phyloP scores from a whole-genome alignment of 2,329 filamentous ascomycete species.

The Calonectria pseudoreteaudii region DNA sequence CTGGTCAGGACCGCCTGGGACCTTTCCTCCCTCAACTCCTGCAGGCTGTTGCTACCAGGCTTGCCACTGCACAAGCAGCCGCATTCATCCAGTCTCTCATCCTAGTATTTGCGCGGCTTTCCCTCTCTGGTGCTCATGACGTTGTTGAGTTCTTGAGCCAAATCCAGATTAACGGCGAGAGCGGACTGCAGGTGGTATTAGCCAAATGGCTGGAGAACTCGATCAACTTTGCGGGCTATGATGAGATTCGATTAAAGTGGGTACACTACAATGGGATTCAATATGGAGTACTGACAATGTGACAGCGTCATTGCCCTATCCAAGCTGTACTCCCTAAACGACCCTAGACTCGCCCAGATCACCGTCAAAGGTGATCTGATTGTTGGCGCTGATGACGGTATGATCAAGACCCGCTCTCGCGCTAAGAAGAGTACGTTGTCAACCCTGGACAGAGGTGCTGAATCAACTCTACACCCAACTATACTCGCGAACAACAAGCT shows the following conservation, averaged over 20 bases:
- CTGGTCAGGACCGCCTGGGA: constrained; percentile 89
- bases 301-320: constrained; percentile 88
- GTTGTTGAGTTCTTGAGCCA: constrained; percentile 92
- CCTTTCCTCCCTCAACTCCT: constrained; percentile 91
- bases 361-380: constrained; percentile 94
- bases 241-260: constrained; percentile 96
- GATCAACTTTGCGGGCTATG: constrained; percentile 96
- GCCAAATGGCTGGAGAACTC: constrained; percentile 98
- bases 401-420: constrained; percentile 94
- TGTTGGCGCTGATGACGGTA: constrained; percentile 76
- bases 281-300: constrained; percentile 44
- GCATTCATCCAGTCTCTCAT: constrained; percentile 96
- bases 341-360: constrained; percentile 81
- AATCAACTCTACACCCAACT: constrained; percentile 36
- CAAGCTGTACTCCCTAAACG: constrained; percentile 89
- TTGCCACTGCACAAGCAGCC: constrained; percentile 85
- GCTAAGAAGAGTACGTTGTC: constrained; percentile 78
- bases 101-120: constrained; percentile 92
- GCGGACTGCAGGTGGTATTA: constrained; percentile 88
- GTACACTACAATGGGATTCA: constrained; percentile 45
- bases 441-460: constrained; percentile 28
- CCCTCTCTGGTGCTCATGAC: constrained; percentile 85
- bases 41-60: constrained; percentile 85
- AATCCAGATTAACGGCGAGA: constrained; percentile 82
- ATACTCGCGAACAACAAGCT: constrained; percentile 38